Evolutionary conservation across 768 basidiomycete genomes (phyloP).

Genomic region (Cantharellus cinnabarinus): DNA sequence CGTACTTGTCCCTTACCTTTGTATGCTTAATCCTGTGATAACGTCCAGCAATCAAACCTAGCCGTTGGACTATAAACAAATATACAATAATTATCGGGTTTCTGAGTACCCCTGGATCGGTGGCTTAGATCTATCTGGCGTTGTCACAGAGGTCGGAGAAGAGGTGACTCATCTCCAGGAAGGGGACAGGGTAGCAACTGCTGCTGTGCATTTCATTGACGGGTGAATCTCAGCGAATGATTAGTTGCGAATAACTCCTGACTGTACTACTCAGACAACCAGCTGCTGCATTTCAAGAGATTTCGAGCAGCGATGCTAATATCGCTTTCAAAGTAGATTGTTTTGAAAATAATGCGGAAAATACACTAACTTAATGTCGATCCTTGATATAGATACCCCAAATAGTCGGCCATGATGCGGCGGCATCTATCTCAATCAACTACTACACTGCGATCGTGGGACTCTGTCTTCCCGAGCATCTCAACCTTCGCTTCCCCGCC

Average conservation of each 20-base stretch:
- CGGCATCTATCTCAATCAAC: conserved; percentile 24
- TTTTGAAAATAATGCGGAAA: not conserved
- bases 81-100: not conserved
- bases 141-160: conserved; percentile 19
- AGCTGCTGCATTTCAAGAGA: not conserved
- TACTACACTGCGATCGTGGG: conserved; percentile 22
- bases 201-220: not conserved
- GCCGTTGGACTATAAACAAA: not conserved
- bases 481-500: conserved; percentile 11
- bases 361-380: not conserved
- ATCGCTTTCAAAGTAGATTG: not conserved
- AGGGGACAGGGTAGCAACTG: not conserved
- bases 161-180: conserved; percentile 17
- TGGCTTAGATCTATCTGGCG: conserved; percentile 23
- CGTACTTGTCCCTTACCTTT: not conserved
- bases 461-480: conserved; percentile 18
- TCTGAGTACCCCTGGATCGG: conserved; percentile 18
- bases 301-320: not conserved
- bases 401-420: conserved; percentile 19
- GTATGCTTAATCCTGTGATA: not conserved
- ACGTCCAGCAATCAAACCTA: not conserved
- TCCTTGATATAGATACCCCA: conserved; percentile 22
- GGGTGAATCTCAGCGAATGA: not conserved
- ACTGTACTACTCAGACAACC: not conserved
- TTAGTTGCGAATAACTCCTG: not conserved